Evolutionary conservation across 306 rosid species (phyloP).

Genomic region (Vigna unguiculata): DNA sequence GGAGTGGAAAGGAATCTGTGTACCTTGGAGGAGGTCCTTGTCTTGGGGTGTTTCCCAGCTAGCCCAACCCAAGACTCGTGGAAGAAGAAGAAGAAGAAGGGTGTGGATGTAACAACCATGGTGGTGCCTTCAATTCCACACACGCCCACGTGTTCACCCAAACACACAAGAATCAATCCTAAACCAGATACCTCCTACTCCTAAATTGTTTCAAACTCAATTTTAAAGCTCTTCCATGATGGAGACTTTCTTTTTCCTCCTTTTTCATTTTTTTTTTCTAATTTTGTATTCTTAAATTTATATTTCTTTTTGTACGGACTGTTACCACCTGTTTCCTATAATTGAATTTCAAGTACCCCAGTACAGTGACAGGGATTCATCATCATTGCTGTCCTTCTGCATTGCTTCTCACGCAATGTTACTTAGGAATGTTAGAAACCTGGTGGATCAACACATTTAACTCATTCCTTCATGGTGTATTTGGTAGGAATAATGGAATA

Average conservation of each 20-base stretch:
- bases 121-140: not conserved
- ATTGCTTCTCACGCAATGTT: not conserved
- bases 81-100: not conserved
- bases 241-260: not conserved
- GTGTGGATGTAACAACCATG: not conserved
- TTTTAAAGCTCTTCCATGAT: not conserved
- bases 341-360: not conserved
- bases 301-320: not conserved
- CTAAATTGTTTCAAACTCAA: not conserved
- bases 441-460: not conserved
- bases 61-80: slow-evolving; percentile 36
- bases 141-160: not conserved
- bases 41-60: not conserved
- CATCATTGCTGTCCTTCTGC: not conserved
- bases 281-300: not conserved
- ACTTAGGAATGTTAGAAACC: not conserved
- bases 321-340: not conserved
- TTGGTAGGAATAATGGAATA: too few species aligned
- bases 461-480: not conserved
- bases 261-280: too few species aligned
- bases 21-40: slow-evolving; percentile 23
- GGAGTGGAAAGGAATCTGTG: slow-evolving; percentile 22
- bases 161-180: not conserved
- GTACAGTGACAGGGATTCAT: not conserved
- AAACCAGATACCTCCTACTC: not conserved